Evolutionary conservation across 805 yeast species (phyloP).

Genomic region (Metschnikowia santaceciliae): DNA sequence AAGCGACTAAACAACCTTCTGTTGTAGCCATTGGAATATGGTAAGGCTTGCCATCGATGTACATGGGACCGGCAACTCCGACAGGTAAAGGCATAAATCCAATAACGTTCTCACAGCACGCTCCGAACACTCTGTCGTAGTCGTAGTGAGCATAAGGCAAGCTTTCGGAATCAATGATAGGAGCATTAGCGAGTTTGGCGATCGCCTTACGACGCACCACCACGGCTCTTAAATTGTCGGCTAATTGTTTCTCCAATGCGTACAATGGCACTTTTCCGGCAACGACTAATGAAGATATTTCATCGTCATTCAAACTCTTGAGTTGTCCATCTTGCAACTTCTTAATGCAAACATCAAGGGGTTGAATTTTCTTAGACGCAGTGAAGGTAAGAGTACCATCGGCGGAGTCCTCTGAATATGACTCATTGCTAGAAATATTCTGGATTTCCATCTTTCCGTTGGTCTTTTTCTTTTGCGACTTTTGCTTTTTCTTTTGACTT

Average conservation of each 20-base stretch:
- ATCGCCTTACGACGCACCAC: constrained; percentile 89
- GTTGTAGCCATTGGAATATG: constrained; percentile 99
- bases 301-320: constrained; percentile 62
- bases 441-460: not conserved
- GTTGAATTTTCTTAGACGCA: constrained; percentile 28
- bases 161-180: constrained; percentile 64
- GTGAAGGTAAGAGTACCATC: constrained; percentile 20
- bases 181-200: constrained; percentile 76
- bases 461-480: not conserved
- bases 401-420: constrained; percentile 9
- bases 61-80: constrained; percentile 96
- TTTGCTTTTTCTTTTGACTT: not conserved
- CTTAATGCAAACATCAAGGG: constrained; percentile 61
- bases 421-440: constrained; percentile 1
- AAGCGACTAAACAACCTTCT: constrained; percentile 97
- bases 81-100: constrained; percentile 96
- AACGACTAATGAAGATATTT: constrained; percentile 66
- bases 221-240: constrained; percentile 89
- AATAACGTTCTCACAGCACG: constrained; percentile 98
- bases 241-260: constrained; percentile 89
- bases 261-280: constrained; percentile 83
- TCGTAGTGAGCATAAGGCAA: constrained; percentile 84
- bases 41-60: constrained; percentile 81
- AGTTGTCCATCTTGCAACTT: constrained; percentile 70
- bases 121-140: constrained; percentile 94